Evolutionary conservation across 2,329 filamentous ascomycete genomes (phyloP), one percentile per base, ranked within the genome.

Genomic region (Fusarium subglutinans): DNA sequence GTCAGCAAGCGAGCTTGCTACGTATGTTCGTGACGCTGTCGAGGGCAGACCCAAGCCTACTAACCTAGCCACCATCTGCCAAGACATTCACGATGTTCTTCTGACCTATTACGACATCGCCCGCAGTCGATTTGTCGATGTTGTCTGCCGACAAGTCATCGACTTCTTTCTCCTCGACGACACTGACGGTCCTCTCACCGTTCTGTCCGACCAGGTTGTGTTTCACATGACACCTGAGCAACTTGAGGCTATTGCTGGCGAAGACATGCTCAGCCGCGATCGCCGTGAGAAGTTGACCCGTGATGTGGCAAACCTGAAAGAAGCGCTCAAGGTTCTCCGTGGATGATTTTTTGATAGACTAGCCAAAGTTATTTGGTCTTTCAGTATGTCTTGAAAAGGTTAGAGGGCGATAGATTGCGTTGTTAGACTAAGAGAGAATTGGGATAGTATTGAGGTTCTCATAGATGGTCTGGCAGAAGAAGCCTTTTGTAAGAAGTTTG

Each of bases 31-130:
- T 3, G 15, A 38, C 4, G 3, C 13, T 15, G 4, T 76, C n/a
- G 37, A 58, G 9, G 3, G 12, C 1, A 12, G 48, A 3, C 18
- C 64, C 8, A 43, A 59, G 20, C 7, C 18, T 15, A 41, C 69
- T 0, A 78, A 80, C 20, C 78, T 80, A 0, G 76, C 85, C 9
- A 79, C 85, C 45, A 79, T 81, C 2, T 73, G 84, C 8, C 82
- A 87, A 40, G 85, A 90, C 15, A 86, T 93, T 9, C 89, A 92
- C 63, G 87, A 93, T 66, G 87, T 89, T 3, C 82, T 93, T 0
- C 79, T 84, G 35, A 84, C 87, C 4, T 93, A 91, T 79, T 93
- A 93, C 82, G 85, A 88, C 33, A 87, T 92, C 3, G 85, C 90
- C 0, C 84, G 83, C 18, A 88, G 88, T 75, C 86, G 90, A 0